phyloP scores from a whole-genome alignment of 208 protist genomes.

The Crithidia bombi region DNA sequence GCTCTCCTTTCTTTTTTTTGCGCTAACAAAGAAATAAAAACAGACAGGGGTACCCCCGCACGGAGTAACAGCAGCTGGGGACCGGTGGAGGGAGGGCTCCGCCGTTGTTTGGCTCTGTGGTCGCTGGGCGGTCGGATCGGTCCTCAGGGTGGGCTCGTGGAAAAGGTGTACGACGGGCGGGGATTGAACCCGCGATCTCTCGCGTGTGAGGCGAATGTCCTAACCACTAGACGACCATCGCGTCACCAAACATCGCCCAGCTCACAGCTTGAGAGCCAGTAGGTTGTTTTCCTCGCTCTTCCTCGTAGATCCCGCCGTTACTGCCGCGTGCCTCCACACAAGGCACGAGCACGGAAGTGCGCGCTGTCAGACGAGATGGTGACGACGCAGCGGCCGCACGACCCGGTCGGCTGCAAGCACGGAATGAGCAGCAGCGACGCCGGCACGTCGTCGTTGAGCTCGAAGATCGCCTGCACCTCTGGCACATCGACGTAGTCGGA shows the following conservation, averaged over 20 bases:
- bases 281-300: too few species aligned
- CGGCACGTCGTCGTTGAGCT: conserved; percentile 36
- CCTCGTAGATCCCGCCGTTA: too few species aligned
- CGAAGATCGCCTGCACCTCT: conserved; percentile 65
- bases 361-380: conserved; percentile 45
- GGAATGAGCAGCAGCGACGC: conserved; percentile 81
- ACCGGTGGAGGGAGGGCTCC: too few species aligned
- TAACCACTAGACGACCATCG: conserved; percentile 96
- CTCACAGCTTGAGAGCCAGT: too few species aligned
- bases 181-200: conserved; percentile 88
- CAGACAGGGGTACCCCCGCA: too few species aligned
- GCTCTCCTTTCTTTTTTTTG: too few species aligned
- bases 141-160: neutral
- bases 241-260: too few species aligned
- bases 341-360: conserved; percentile 9
- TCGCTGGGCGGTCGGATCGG: too few species aligned
- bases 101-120: neutral
- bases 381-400: conserved; percentile 55
- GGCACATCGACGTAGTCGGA: conserved; percentile 73
- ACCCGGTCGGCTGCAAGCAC: conserved; percentile 80
- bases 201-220: conserved; percentile 91
- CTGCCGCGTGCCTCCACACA: conserved; percentile 3
- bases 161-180: conserved; percentile 86
- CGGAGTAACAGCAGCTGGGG: too few species aligned
- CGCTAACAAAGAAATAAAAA: conserved; percentile 2